Percentiles rank a stretch among this genome's conserved stretches.
Evolutionary conservation across 2,329 filamentous ascomycete species (phyloP).

Genomic region (Alternaria incomplexa): DNA sequence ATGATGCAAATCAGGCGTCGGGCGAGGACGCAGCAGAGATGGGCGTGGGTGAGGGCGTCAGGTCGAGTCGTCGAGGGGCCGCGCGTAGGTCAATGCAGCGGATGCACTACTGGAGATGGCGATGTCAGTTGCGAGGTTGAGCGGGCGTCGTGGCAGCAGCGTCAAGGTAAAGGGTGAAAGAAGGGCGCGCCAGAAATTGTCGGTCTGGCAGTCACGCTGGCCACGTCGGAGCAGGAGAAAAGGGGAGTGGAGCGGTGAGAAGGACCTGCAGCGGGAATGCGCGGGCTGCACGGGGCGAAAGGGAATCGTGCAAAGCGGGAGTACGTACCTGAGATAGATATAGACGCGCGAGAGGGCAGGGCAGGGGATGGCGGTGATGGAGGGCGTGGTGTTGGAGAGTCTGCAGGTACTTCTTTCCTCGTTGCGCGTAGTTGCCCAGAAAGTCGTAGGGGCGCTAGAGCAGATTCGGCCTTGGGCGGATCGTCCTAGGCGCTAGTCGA

Average conservation of each 20-base stretch:
- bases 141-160: conserved; percentile 15
- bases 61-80: conserved; percentile 41
- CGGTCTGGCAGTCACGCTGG: conserved; percentile 36
- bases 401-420: conserved; percentile 47
- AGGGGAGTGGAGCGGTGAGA: conserved; percentile 44
- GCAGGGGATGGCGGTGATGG: conserved; percentile 37
- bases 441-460: conserved; percentile 33
- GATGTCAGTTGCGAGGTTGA: conserved; percentile 38
- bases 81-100: conserved; percentile 50
- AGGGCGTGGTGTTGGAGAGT: conserved; percentile 40
- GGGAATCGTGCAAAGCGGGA: conserved; percentile 14
- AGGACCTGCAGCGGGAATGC: conserved; percentile 27
- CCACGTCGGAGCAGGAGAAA: conserved; percentile 38
- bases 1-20: conserved; percentile 18
- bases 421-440: conserved; percentile 41
- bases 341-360: conserved; percentile 27
- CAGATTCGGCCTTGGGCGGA: conserved; percentile 28
- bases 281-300: conserved; percentile 26
- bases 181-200: conserved; percentile 31
- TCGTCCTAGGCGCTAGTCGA: conserved; percentile 18
- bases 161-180: conserved; percentile 16
- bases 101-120: conserved; percentile 36
- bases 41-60: conserved; percentile 20
- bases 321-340: conserved; percentile 43
- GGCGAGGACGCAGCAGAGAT: conserved; percentile 30